phyloP scores from a whole-genome alignment of 129 eudicot genomes.

The Pseudognaphalium luteoalbum region DNA sequence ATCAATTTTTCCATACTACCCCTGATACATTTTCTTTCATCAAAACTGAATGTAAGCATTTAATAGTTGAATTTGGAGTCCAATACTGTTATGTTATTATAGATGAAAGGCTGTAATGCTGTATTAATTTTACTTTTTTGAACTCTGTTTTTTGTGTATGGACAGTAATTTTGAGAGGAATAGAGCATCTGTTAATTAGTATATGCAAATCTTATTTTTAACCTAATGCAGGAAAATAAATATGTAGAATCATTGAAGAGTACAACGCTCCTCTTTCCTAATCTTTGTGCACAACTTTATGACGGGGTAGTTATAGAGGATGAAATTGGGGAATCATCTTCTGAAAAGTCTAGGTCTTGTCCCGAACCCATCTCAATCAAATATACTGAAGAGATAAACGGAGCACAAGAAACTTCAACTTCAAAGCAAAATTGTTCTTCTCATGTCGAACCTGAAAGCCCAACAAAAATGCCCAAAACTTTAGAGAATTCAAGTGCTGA shows the following conservation, averaged over 20 bases:
- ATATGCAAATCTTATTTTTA: neutral
- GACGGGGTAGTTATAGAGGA: conserved; percentile 6
- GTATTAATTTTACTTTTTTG: neutral
- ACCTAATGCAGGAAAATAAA: conserved; percentile 4
- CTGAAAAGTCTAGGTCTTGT: conserved; percentile 11
- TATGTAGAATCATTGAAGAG: conserved; percentile 31
- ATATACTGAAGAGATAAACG: conserved; percentile 8
- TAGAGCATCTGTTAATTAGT: neutral
- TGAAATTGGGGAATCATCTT: conserved; percentile 17
- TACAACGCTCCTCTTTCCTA: conserved; percentile 25
- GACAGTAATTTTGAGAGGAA: too few relatives aligned
- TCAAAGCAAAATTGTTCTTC: conserved; percentile 18
- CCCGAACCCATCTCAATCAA: conserved; percentile 5
- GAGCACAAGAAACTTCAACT: conserved; percentile 25
- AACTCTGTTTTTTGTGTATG: too few relatives aligned
- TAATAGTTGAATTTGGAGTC: neutral
- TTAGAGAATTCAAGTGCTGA: conserved; percentile 14
- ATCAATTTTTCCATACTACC: too few relatives aligned
- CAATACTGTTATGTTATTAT: neutral
- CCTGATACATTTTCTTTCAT: neutral
- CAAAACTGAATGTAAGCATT: neutral
- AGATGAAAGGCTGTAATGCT: neutral
- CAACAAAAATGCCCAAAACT: conserved; percentile 16
- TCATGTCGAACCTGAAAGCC: conserved; percentile 22
- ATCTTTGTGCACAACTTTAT: conserved; percentile 34